A percentile compares a stretch with the other conserved stretches of the same genome.
These are phyloP conservation scores for Galium porrigens DNA, from an alignment of 305 asterid species.

Conservation along the genomic window DNA sequence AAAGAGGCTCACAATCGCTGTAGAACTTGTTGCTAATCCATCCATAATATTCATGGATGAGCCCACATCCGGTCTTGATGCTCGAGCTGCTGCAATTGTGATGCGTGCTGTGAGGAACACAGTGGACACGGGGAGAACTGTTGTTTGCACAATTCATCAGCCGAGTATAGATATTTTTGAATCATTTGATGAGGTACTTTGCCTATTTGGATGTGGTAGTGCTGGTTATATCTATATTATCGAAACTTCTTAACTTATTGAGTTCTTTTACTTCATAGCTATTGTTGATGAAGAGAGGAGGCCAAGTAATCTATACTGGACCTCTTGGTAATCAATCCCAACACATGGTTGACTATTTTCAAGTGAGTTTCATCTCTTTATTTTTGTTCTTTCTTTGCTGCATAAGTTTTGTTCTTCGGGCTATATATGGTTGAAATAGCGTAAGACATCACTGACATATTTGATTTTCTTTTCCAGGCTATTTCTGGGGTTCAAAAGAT, in stretches of 20 bases:
- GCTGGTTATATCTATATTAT: neutral
- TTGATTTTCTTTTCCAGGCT: constrained; percentile 28
- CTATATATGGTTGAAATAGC: neutral
- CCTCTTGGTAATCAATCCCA: constrained; percentile 68
- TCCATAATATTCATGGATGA: constrained; percentile 97
- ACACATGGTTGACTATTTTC: constrained; percentile 48
- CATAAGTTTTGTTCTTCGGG: neutral
- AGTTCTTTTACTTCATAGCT: constrained; percentile 11
- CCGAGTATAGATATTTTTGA: constrained; percentile 90
- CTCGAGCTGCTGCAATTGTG: constrained; percentile 97
- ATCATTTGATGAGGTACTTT: constrained; percentile 75
- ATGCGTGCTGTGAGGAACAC: constrained; percentile 92
- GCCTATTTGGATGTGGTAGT: neutral
- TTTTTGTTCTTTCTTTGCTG: constrained; percentile 1
- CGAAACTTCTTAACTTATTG: neutral
- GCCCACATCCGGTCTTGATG: constrained; percentile 92
- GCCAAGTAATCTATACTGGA: constrained; percentile 62
- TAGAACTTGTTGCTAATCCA: constrained; percentile 87
- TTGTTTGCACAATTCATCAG: constrained; percentile 87
- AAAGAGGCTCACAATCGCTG: constrained; percentile 86
- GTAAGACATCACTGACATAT: constrained; percentile 2
- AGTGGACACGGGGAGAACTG: constrained; percentile 79
- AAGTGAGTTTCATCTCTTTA: constrained; percentile 28
- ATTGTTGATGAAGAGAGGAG: constrained; percentile 83
- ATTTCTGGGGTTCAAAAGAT: constrained; percentile 65